A percentile compares a stretch with the other conserved stretches of the same genome.
These are phyloP conservation scores for Lachnellula willkommii DNA, from an alignment of 2,329 filamentous ascomycete species.

Conservation along the genomic window DNA sequence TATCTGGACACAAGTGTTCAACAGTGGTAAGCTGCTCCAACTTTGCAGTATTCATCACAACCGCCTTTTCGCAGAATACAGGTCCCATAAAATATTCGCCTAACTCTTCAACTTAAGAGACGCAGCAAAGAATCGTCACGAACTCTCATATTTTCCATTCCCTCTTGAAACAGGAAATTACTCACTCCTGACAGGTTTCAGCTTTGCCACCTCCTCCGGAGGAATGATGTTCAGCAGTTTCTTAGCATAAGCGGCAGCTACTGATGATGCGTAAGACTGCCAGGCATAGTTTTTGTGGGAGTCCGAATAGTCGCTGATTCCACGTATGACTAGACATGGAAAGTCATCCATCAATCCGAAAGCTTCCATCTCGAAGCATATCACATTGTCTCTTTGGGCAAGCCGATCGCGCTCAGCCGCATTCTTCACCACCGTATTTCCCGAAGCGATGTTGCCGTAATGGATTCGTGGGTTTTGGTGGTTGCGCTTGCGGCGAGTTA, in stretches of 20 bases:
- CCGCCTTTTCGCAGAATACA: too few species aligned
- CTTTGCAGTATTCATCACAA: too few species aligned
- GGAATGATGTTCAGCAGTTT: background rate
- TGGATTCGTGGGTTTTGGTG: slow-evolving; percentile 33
- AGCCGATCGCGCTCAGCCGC: background rate
- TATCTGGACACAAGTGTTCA: too few species aligned
- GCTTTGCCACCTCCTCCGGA: background rate
- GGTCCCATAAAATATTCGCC: too few species aligned
- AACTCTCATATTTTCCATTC: too few species aligned
- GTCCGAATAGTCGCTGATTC: slow-evolving; percentile 12
- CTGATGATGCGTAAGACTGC: slow-evolving; percentile 11
- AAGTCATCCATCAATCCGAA: slow-evolving; percentile 7
- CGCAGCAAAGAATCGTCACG: too few species aligned
- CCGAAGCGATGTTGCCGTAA: slow-evolving; percentile 6
- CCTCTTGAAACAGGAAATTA: too few species aligned
- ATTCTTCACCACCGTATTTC: slow-evolving; percentile 9
- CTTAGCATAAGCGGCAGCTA: slow-evolving; percentile 8
- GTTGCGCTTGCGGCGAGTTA: background rate
- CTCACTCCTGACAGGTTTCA: background rate
- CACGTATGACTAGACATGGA: slow-evolving; percentile 11
- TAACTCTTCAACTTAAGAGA: too few species aligned
- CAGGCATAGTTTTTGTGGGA: slow-evolving; percentile 11
- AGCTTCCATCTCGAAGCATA: slow-evolving; percentile 9
- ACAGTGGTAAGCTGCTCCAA: too few species aligned
- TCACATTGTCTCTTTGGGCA: slow-evolving; percentile 2